A percentile compares a stretch with the other conserved stretches of the same genome.
phyloP scores from a whole-genome alignment of 129 eudicot genomes.

The Helichrysum umbraculigerum region DNA sequence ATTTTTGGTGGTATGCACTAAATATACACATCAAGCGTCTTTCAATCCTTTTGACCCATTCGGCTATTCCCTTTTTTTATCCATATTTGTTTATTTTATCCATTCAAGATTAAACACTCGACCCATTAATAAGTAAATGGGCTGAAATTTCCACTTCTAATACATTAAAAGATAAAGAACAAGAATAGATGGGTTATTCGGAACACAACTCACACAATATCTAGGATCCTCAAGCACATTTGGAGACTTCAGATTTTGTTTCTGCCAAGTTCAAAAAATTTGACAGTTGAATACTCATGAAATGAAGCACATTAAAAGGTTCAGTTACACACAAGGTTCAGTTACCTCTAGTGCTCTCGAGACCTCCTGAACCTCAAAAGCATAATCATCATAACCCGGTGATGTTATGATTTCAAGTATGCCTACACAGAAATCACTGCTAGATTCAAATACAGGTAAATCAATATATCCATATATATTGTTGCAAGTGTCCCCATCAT shows the following conservation, averaged over 20 bases:
- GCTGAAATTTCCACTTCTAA: too few relatives aligned
- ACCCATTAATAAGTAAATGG: too few relatives aligned
- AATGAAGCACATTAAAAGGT: not conserved
- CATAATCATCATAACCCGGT: constrained; percentile 20
- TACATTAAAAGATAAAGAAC: too few relatives aligned
- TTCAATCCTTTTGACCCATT: too few relatives aligned
- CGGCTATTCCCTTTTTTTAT: too few relatives aligned
- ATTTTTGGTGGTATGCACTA: too few relatives aligned
- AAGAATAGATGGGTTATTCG: not conserved
- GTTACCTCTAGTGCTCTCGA: constrained; percentile 19
- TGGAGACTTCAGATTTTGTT: constrained; percentile 25
- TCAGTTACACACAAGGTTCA: not conserved
- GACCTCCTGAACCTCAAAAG: constrained; percentile 18
- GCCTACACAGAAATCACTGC: constrained; percentile 15
- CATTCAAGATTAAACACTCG: too few relatives aligned
- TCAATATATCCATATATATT: not conserved
- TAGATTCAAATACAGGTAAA: constrained; percentile 21
- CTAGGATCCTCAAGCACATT: constrained; percentile 19
- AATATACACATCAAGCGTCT: too few relatives aligned
- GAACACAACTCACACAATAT: constrained; percentile 8
- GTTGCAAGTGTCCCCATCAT: not conserved
- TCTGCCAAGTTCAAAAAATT: not conserved
- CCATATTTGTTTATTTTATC: too few relatives aligned
- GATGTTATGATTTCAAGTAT: constrained; percentile 25
- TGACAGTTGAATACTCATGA: not conserved